Conservation (phyloP, 176 grass and related monocot genomes). For the Oryza meridionalis region DNA sequence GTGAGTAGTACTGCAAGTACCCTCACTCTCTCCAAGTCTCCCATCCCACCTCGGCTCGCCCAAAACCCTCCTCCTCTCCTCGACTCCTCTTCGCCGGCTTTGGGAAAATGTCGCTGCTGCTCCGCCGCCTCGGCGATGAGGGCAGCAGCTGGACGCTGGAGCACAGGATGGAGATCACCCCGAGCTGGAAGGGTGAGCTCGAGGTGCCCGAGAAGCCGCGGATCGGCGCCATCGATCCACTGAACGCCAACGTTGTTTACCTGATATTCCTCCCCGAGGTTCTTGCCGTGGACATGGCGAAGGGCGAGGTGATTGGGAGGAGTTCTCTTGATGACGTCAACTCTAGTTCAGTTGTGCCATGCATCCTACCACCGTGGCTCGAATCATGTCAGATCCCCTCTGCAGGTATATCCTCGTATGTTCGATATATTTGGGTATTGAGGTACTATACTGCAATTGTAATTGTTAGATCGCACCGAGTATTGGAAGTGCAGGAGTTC, state of each 20-base stretch:
- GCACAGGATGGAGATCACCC: slow-evolving; percentile 5
- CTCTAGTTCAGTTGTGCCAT: slow-evolving; percentile 1
- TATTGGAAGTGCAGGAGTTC: background rate
- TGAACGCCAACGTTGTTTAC: background rate
- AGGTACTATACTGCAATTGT: background rate
- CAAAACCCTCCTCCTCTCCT: background rate
- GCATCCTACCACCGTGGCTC: slow-evolving; percentile 19
- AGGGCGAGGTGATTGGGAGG: background rate
- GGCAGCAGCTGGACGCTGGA: slow-evolving; percentile 30
- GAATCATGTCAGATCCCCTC: slow-evolving; percentile 19
- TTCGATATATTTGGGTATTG: background rate
- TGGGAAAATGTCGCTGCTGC: slow-evolving; percentile 4
- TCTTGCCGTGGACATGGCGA: slow-evolving; percentile 16
- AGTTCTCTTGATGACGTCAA: background rate
- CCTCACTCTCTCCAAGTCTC: too few relatives aligned
- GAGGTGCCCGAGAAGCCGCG: background rate
- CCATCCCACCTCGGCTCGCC: background rate
- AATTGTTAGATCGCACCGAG: background rate
- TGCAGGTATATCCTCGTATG: slow-evolving; percentile 15
- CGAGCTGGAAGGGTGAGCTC: background rate
- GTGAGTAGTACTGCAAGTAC: too few relatives aligned
- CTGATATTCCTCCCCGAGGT: background rate
- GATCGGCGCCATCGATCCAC: slow-evolving; percentile 34
- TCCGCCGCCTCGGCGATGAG: background rate
- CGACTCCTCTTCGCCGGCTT: too few relatives aligned